These are phyloP conservation scores for Thalia dealbata DNA, from an alignment of 176 grass and related monocot species.

Conservation along the genomic window DNA sequence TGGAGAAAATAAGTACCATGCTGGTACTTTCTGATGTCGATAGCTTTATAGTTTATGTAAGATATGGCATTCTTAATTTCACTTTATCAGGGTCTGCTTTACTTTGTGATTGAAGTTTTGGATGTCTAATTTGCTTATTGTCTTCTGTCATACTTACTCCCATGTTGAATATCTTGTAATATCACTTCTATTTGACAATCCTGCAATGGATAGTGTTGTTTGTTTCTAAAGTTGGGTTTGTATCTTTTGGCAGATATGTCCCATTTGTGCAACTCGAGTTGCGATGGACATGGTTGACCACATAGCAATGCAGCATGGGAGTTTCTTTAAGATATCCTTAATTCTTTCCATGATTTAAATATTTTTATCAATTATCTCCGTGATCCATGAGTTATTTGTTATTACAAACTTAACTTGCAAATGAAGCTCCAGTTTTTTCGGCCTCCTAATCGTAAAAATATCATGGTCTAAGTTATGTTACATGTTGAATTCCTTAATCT, in stretches of 20 bases:
- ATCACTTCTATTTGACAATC: background rate
- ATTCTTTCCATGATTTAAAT: background rate
- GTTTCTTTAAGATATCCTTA: slow-evolving; percentile 21
- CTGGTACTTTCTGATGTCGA: background rate
- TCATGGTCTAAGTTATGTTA: background rate
- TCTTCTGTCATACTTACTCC: background rate
- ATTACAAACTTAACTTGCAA: background rate
- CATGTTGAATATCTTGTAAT: background rate
- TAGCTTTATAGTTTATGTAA: background rate
- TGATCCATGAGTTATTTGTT: background rate
- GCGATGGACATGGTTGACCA: slow-evolving; percentile 10
- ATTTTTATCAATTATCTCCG: background rate
- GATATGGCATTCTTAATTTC: background rate
- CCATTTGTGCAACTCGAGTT: slow-evolving; percentile 14
- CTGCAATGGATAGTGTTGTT: background rate
- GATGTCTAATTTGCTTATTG: background rate
- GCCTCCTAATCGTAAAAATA: background rate
- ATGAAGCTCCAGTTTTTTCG: background rate
- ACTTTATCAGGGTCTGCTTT: background rate
- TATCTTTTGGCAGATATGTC: slow-evolving; percentile 10
- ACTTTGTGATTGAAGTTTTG: background rate
- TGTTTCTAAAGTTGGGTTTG: background rate
- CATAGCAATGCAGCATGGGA: slow-evolving; percentile 5
- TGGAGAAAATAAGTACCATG: background rate
- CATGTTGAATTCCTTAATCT: slow-evolving; percentile 1